phyloP scores from a whole-genome alignment of 2,329 filamentous ascomycete species.

The Claviceps monticola region DNA sequence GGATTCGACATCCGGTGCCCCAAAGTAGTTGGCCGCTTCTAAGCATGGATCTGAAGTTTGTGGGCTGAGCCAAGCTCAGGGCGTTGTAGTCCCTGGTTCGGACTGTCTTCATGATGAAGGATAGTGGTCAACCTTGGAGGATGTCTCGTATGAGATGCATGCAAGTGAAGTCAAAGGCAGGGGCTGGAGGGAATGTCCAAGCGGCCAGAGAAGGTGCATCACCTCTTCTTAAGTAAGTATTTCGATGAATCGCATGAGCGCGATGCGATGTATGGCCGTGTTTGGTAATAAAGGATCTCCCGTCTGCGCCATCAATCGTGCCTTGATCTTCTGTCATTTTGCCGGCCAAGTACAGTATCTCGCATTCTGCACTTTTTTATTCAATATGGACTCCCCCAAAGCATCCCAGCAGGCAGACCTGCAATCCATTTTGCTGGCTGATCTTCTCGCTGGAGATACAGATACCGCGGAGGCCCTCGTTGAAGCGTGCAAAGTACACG shows the following conservation, averaged over 20 bases:
- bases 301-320: not conserved
- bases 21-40: not conserved
- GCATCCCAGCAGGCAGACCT: not conserved
- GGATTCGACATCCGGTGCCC: constrained; percentile 4
- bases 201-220: too few species aligned
- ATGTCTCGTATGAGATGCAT: too few species aligned
- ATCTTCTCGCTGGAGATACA: not conserved
- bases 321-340: too few species aligned
- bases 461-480: not conserved
- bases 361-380: not conserved
- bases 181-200: too few species aligned
- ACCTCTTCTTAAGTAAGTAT: too few species aligned
- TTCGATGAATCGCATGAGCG: too few species aligned
- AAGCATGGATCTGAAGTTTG: constrained; percentile 2
- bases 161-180: too few species aligned
- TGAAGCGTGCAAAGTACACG: constrained; percentile 1
- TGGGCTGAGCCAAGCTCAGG: constrained; percentile 3
- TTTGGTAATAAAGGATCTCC: too few species aligned
- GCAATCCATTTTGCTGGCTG: not conserved
- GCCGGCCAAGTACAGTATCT: not conserved
- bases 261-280: too few species aligned
- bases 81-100: constrained; percentile 2
- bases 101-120: not conserved
- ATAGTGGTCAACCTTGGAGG: too few species aligned
- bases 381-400: not conserved